Evolutionary conservation across 768 basidiomycete species (phyloP).

Genomic region (Mycena floridula): DNA sequence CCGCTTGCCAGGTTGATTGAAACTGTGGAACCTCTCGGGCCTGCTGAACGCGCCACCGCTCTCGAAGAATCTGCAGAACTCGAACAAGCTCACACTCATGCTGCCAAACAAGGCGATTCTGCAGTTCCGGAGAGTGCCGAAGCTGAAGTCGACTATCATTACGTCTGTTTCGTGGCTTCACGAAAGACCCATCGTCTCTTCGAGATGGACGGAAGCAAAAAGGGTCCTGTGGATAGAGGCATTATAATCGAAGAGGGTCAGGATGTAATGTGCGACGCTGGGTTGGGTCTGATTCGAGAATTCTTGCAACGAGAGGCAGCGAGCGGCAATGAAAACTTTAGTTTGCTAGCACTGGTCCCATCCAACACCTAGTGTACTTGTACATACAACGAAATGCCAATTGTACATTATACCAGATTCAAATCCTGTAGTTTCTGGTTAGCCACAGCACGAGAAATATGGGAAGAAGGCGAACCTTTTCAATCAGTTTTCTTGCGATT

Average conservation of each 20-base stretch:
- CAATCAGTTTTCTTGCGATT: slow-evolving; percentile 68
- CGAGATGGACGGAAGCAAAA: slow-evolving; percentile 27
- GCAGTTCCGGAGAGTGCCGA: slow-evolving; percentile 20
- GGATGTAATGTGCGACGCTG: slow-evolving; percentile 16
- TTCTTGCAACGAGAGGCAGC: slow-evolving; percentile 16
- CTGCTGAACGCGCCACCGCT: slow-evolving; percentile 21
- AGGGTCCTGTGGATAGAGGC: slow-evolving; percentile 25
- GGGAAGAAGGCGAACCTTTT: slow-evolving; percentile 45
- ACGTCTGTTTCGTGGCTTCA: slow-evolving; percentile 26
- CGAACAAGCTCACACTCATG: slow-evolving; percentile 21
- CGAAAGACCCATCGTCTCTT: slow-evolving; percentile 19
- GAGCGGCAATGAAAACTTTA: slow-evolving; percentile 18
- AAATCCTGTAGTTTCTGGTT: neutral
- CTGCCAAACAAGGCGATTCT: slow-evolving; percentile 24
- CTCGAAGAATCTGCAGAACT: slow-evolving; percentile 23
- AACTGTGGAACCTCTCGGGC: slow-evolving; percentile 16
- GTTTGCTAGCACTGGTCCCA: slow-evolving; percentile 17
- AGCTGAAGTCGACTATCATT: slow-evolving; percentile 25
- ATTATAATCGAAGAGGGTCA: slow-evolving; percentile 11
- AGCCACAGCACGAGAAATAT: neutral
- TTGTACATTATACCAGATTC: neutral
- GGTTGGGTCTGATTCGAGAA: slow-evolving; percentile 15
- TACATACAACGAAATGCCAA: neutral
- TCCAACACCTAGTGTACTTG: neutral
- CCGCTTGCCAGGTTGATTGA: slow-evolving; percentile 18